Evolutionary conservation across 2,329 filamentous ascomycete genomes (phyloP).

Genomic region (Colletotrichum chlorophyti): DNA sequence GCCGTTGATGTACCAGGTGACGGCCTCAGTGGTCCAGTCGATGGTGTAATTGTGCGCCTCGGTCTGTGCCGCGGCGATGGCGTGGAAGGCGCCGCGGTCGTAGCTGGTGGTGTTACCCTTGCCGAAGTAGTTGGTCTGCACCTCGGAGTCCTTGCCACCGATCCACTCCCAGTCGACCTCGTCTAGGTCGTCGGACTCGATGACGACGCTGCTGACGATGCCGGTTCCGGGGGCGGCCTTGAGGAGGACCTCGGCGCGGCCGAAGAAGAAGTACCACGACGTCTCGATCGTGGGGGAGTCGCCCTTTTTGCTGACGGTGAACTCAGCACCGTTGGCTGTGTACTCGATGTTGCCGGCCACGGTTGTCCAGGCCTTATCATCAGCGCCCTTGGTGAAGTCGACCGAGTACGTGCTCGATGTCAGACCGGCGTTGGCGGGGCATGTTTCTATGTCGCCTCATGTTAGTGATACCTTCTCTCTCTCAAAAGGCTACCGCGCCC

Average conservation of each 20-base stretch:
- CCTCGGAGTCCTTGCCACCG: slow-evolving; percentile 70
- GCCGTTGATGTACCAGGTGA: slow-evolving; percentile 65
- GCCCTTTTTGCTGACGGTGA: slow-evolving; percentile 63
- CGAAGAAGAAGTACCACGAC: slow-evolving; percentile 87
- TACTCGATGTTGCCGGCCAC: slow-evolving; percentile 36
- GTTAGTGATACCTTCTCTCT: neutral
- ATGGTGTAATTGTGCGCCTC: slow-evolving; percentile 61
- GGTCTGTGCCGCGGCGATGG: slow-evolving; percentile 46
- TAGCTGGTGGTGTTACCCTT: slow-evolving; percentile 72
- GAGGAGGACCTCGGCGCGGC: slow-evolving; percentile 72
- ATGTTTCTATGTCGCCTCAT: slow-evolving; percentile 43
- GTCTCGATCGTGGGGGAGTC: slow-evolving; percentile 69
- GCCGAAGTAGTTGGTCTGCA: slow-evolving; percentile 85
- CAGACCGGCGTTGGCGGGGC: slow-evolving; percentile 69
- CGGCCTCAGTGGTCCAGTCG: slow-evolving; percentile 59
- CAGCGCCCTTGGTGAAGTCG: slow-evolving; percentile 71
- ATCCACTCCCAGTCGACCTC: slow-evolving; percentile 90
- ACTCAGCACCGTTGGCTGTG: slow-evolving; percentile 37
- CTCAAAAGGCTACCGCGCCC: neutral
- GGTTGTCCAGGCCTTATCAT: slow-evolving; percentile 44
- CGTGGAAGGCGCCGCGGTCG: slow-evolving; percentile 65
- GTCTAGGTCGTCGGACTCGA: slow-evolving; percentile 79
- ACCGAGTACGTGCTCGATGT: slow-evolving; percentile 57
- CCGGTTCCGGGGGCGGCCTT: slow-evolving; percentile 48
- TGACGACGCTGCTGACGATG: slow-evolving; percentile 77